A percentile compares a stretch with the other conserved stretches of the same genome.
These are phyloP conservation scores for Chondrus crispus DNA, from an alignment of 23 red algal genomes.

Conservation along the genomic window DNA sequence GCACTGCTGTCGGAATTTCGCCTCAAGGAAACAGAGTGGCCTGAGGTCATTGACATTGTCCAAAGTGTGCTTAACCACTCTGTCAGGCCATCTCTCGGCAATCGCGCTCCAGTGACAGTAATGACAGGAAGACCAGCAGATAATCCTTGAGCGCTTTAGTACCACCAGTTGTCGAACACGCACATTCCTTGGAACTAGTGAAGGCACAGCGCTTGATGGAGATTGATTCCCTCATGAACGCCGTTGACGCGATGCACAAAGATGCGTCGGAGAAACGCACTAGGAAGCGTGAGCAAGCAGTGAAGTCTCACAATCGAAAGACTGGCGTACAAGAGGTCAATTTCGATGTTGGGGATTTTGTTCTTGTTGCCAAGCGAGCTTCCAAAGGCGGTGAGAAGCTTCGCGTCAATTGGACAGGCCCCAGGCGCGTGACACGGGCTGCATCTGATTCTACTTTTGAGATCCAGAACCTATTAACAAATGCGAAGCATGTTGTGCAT, in stretches of 20 bases:
- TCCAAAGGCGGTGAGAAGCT: not conserved
- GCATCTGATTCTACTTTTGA: not conserved
- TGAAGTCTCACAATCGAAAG: not conserved
- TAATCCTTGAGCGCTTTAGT: not conserved
- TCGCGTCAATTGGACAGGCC: not conserved
- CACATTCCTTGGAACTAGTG: not conserved
- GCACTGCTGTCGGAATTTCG: slow-evolving; percentile 4
- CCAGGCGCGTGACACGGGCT: not conserved
- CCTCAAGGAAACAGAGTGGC: not conserved
- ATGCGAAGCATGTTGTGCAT: not conserved
- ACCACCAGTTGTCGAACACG: not conserved
- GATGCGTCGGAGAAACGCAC: not conserved
- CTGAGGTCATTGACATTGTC: not conserved
- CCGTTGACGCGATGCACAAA: not conserved
- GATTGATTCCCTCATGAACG: not conserved
- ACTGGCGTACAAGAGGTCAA: not conserved
- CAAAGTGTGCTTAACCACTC: slow-evolving; percentile 6
- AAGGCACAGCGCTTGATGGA: not conserved
- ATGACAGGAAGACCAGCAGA: not conserved
- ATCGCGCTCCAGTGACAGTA: not conserved
- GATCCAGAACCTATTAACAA: not conserved
- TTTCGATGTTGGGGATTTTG: not conserved
- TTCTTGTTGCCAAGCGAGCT: not conserved
- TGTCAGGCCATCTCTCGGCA: not conserved
- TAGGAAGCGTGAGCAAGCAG: not conserved